Conservation (phyloP, 352 stramenopile genomes). For the Globisporangium barbulae region DNA sequence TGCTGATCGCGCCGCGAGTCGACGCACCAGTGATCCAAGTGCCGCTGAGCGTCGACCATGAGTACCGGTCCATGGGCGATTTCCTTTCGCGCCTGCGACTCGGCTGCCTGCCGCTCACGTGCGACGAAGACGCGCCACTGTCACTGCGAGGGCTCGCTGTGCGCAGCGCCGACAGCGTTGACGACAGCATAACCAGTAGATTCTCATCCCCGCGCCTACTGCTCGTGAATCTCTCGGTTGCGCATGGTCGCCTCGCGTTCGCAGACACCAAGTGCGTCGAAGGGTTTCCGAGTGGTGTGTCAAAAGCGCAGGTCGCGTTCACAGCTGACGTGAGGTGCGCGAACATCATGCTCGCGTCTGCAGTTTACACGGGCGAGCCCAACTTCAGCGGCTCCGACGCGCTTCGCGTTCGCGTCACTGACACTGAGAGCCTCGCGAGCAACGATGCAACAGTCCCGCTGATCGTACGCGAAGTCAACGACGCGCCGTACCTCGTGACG, state of each 20-base stretch:
- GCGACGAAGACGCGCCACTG: slow-evolving; percentile 38
- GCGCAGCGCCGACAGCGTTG: slow-evolving; percentile 26
- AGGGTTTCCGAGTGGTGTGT: slow-evolving; percentile 11
- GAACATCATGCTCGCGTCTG: slow-evolving; percentile 31
- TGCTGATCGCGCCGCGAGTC: slow-evolving; percentile 28
- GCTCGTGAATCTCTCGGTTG: slow-evolving; percentile 28
- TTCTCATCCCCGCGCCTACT: slow-evolving; percentile 16
- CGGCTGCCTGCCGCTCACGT: slow-evolving; percentile 35
- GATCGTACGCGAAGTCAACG: slow-evolving; percentile 52
- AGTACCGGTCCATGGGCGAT: slow-evolving; percentile 30
- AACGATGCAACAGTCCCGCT: slow-evolving; percentile 42
- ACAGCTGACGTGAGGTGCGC: slow-evolving; percentile 30
- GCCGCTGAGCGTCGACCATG: slow-evolving; percentile 20
- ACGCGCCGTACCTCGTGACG: slow-evolving; percentile 50
- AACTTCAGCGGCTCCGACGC: slow-evolving; percentile 47
- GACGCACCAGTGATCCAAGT: slow-evolving; percentile 51
- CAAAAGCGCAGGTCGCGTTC: slow-evolving; percentile 19
- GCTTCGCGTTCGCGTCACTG: slow-evolving; percentile 31
- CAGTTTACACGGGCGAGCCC: slow-evolving; percentile 36
- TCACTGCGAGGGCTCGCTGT: slow-evolving; percentile 36
- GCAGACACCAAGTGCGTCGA: slow-evolving; percentile 26
- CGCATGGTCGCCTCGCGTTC: slow-evolving; percentile 27
- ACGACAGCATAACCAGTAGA: neutral
- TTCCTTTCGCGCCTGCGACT: slow-evolving; percentile 42
- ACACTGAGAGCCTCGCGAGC: slow-evolving; percentile 11